phyloP scores from a whole-genome alignment of 1,139 yeast genomes.

The Kodamaea ohmeri region DNA sequence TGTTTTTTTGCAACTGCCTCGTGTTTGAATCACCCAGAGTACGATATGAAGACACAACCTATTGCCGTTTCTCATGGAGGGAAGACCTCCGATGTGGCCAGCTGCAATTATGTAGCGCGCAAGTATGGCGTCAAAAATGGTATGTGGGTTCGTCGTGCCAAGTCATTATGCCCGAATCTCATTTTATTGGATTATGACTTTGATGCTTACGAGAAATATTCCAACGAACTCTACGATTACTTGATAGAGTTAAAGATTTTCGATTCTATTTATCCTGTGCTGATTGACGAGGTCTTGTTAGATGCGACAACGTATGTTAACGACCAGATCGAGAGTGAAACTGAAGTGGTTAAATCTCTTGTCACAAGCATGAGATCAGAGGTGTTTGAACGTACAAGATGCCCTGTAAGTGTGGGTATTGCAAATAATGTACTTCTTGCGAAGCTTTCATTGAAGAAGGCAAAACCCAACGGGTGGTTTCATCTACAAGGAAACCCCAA shows the following conservation, averaged over 20 bases:
- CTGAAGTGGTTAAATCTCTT: slow-evolving; percentile 23
- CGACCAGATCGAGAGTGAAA: slow-evolving; percentile 11
- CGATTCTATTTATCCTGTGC: slow-evolving; percentile 74
- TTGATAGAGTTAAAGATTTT: slow-evolving; percentile 48
- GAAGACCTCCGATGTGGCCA: slow-evolving; percentile 73
- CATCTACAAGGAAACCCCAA: slow-evolving; percentile 31
- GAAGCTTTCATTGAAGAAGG: slow-evolving; percentile 66
- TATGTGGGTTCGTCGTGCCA: slow-evolving; percentile 80
- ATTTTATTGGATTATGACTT: slow-evolving; percentile 65
- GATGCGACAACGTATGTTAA: slow-evolving; percentile 52
- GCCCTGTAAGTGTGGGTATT: slow-evolving; percentile 77
- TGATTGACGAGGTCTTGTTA: slow-evolving; percentile 85
- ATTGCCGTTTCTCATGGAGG: slow-evolving; percentile 86
- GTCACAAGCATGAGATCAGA: slow-evolving; percentile 41
- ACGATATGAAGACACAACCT: slow-evolving; percentile 59
- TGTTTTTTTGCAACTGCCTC: slow-evolving; percentile 92
- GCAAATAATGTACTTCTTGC: slow-evolving; percentile 74
- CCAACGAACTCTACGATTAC: slow-evolving; percentile 50
- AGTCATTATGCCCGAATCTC: slow-evolving; percentile 60
- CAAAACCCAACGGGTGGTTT: slow-evolving; percentile 76
- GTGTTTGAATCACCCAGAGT: slow-evolving; percentile 51
- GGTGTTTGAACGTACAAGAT: slow-evolving; percentile 49
- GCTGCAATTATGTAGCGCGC: slow-evolving; percentile 87
- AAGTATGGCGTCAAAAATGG: slow-evolving; percentile 75
- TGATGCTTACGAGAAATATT: slow-evolving; percentile 57